Evolutionary conservation across 2,329 filamentous ascomycete species (phyloP).

Genomic region (Elsinoe batatas): DNA sequence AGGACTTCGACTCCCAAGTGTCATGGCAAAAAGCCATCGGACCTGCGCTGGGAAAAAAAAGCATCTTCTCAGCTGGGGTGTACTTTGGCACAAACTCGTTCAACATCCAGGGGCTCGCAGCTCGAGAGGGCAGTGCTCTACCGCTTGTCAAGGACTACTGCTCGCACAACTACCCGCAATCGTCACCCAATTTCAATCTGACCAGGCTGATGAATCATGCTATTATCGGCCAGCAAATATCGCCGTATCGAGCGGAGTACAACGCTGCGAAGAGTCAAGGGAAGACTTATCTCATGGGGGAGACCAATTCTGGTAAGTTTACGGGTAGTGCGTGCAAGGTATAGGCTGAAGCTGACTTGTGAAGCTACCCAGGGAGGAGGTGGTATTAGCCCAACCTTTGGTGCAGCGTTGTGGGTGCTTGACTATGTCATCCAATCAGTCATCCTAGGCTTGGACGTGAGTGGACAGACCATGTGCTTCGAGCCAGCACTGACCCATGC

Average conservation of each 20-base stretch:
- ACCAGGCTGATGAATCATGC: constrained; percentile 16
- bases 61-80: constrained; percentile 16
- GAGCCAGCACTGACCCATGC: not conserved
- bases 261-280: constrained; percentile 15
- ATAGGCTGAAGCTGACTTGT: constrained; percentile 6
- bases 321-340: not conserved
- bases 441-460: constrained; percentile 18
- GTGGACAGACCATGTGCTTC: not conserved
- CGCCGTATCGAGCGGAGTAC: constrained; percentile 16
- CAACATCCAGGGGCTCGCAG: constrained; percentile 14
- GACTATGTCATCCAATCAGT: constrained; percentile 21
- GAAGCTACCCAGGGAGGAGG: constrained; percentile 16
- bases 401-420: constrained; percentile 21
- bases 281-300: constrained; percentile 21
- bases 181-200: constrained; percentile 17
- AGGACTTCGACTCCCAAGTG: constrained; percentile 13
- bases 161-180: constrained; percentile 40
- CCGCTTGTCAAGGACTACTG: constrained; percentile 14
- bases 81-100: constrained; percentile 18
- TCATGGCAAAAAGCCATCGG: constrained; percentile 15
- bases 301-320: constrained; percentile 24
- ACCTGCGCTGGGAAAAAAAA: not conserved
- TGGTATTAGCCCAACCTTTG: constrained; percentile 22
- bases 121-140: constrained; percentile 14
- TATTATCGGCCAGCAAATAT: constrained; percentile 16